Conservation (phyloP, 805 yeast species). For the Cyberlindnera sargentensis region DNA sequence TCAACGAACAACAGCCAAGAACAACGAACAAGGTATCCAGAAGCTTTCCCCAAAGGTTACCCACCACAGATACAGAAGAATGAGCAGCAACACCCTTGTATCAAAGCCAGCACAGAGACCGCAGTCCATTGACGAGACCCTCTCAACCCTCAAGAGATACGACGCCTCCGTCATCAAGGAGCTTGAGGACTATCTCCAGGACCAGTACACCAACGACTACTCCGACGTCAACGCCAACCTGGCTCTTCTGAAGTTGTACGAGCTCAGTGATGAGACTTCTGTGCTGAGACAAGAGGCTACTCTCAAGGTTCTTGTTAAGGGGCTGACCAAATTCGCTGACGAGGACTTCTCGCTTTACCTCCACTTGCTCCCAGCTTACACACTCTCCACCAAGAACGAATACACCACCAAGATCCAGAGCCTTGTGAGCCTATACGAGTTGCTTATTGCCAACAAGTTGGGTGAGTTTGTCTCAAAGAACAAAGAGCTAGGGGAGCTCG, state of each 20-base stretch:
- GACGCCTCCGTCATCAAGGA: conserved; percentile 35
- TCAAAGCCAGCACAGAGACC: conserved; percentile 33
- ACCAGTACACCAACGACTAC: conserved; percentile 32
- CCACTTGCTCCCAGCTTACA: conserved; percentile 38
- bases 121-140: conserved; percentile 30
- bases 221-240: conserved; percentile 37
- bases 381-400: conserved; percentile 20
- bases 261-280: conserved; percentile 28
- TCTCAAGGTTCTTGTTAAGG: conserved; percentile 32
- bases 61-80: conserved; percentile 1
- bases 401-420: conserved; percentile 21
- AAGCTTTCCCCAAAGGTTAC: no score
- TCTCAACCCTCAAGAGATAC: conserved; percentile 37
- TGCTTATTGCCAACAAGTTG: conserved; percentile 17
- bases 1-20: neutral
- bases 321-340: conserved; percentile 33
- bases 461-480: conserved; percentile 18
- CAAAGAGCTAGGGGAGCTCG: conserved; percentile 13
- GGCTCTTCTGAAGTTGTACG: conserved; percentile 39
- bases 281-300: conserved; percentile 33
- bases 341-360: conserved; percentile 37
- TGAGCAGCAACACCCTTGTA: conserved; percentile 28
- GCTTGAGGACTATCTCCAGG: conserved; percentile 36
- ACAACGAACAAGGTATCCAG: no score
- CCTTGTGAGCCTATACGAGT: conserved; percentile 19